These are phyloP conservation scores for Eucalyptus globulus DNA, from an alignment of 345 rosid species.

Conservation along the genomic window DNA sequence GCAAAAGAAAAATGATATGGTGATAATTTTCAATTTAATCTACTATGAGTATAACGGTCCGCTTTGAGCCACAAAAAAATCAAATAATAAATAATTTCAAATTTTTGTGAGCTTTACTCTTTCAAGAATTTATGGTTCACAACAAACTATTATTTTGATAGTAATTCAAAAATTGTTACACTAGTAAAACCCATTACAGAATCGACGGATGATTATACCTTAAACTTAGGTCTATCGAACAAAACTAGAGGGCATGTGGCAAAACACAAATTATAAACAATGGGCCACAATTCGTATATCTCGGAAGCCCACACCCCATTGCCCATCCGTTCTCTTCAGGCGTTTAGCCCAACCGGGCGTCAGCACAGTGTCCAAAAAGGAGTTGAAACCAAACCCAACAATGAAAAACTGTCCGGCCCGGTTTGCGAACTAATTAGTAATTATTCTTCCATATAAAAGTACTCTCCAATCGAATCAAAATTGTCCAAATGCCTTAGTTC, in stretches of 20 bases:
- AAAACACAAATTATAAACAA: not conserved
- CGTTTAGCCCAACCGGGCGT: not conserved
- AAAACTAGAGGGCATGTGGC: not conserved
- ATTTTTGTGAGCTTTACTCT: accelerated
- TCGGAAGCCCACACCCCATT: not conserved
- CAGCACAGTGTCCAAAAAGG: not conserved
- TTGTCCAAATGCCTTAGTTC: not conserved
- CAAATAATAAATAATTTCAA: accelerated
- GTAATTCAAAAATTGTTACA: accelerated
- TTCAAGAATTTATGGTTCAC: accelerated
- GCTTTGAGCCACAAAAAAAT: accelerated
- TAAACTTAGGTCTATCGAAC: not conserved
- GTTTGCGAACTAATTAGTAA: not conserved
- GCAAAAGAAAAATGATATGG: no score
- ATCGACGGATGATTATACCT: not conserved
- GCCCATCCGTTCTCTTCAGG: not conserved
- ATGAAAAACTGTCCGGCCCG: not conserved
- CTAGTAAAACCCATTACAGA: no score
- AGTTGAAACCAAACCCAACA: not conserved
- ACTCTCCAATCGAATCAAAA: not conserved
- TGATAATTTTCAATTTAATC: no score
- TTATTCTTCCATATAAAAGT: not conserved
- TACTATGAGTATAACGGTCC: accelerated
- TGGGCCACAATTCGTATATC: not conserved
- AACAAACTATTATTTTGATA: accelerated